These are phyloP conservation scores for Exserohilum turcica DNA, from an alignment of 2,329 filamentous ascomycete species.

Conservation along the genomic window DNA sequence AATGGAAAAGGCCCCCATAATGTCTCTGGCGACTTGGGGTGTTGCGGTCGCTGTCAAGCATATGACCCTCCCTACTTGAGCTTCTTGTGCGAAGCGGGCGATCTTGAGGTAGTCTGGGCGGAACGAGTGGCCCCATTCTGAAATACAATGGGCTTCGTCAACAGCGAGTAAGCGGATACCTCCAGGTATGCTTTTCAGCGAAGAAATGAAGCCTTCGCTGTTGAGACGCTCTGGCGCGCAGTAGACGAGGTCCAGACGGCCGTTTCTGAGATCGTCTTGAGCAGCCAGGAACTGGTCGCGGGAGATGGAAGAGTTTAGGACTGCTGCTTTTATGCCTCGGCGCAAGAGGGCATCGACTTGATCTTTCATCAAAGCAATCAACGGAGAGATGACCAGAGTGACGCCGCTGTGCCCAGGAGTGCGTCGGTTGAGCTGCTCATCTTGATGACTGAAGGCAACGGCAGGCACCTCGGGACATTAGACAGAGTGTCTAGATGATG, in stretches of 20 bases:
- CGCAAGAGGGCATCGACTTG: slow-evolving; percentile 80
- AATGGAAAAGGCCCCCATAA: slow-evolving; percentile 86
- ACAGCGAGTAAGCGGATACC: slow-evolving; percentile 85
- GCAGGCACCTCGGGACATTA: slow-evolving; percentile 43
- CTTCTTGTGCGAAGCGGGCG: slow-evolving; percentile 72
- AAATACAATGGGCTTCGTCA: slow-evolving; percentile 95
- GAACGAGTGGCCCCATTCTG: slow-evolving; percentile 97
- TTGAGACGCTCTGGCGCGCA: slow-evolving; percentile 96
- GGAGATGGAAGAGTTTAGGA: slow-evolving; percentile 70
- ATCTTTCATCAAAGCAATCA: slow-evolving; percentile 95
- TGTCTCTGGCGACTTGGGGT: slow-evolving; percentile 73
- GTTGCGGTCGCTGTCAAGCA: slow-evolving; percentile 91
- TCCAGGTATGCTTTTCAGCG: slow-evolving; percentile 68
- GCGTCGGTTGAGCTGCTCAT: slow-evolving; percentile 31
- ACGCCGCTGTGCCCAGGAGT: slow-evolving; percentile 73
- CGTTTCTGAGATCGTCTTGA: slow-evolving; percentile 68
- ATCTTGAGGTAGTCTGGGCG: slow-evolving; percentile 88
- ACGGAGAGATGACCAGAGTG: slow-evolving; percentile 87
- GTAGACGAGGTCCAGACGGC: slow-evolving; percentile 79
- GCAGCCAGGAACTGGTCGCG: slow-evolving; percentile 63
- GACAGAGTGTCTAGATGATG: background rate
- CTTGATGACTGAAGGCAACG: slow-evolving; percentile 50
- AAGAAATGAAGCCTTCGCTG: slow-evolving; percentile 68
- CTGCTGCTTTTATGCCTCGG: slow-evolving; percentile 75
- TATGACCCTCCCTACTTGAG: slow-evolving; percentile 77